Conservation (phyloP, 306 rosid genomes). For the Vigna reflexopilosa region DNA sequence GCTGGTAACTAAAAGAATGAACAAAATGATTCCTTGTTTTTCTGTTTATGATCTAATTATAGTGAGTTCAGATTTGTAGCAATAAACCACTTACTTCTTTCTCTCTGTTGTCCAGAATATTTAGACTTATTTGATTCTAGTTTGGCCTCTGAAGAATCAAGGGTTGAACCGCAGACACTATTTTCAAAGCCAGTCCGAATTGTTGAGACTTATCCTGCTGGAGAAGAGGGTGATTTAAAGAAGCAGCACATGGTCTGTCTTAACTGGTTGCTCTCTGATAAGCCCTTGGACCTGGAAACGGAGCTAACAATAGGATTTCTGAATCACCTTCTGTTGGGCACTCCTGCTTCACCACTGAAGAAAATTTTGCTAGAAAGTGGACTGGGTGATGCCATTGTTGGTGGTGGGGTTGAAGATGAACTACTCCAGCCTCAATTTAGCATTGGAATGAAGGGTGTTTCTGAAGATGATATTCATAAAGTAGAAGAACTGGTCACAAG, state of each 20-base stretch:
- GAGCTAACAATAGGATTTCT: constrained; percentile 79
- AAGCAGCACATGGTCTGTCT: constrained; percentile 91
- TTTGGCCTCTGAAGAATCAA: constrained; percentile 80
- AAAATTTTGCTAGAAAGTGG: constrained; percentile 94
- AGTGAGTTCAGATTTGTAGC: constrained; percentile 9
- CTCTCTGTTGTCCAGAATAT: constrained; percentile 71
- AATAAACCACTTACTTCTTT: constrained; percentile 36
- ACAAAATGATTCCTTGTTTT: constrained; percentile 15
- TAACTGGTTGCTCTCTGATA: constrained; percentile 94
- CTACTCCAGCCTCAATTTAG: constrained; percentile 97
- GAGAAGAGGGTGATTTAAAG: constrained; percentile 82
- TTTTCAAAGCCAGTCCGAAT: constrained; percentile 84
- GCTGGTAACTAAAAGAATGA: constrained; percentile 29
- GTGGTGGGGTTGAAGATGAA: constrained; percentile 98
- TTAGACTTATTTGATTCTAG: constrained; percentile 82
- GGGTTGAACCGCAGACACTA: constrained; percentile 68
- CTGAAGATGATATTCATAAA: constrained; percentile 77
- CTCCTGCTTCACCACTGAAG: constrained; percentile 97
- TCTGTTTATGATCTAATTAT: constrained; percentile 25
- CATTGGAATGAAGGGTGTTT: constrained; percentile 94
- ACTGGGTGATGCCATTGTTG: constrained; percentile 96
- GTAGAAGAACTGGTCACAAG: constrained; percentile 77
- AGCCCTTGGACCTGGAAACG: constrained; percentile 88
- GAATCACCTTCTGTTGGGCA: constrained; percentile 97
- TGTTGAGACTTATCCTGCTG: constrained; percentile 91